phyloP scores from a whole-genome alignment of 805 yeast species.

The Myxozyma kluyveri region DNA sequence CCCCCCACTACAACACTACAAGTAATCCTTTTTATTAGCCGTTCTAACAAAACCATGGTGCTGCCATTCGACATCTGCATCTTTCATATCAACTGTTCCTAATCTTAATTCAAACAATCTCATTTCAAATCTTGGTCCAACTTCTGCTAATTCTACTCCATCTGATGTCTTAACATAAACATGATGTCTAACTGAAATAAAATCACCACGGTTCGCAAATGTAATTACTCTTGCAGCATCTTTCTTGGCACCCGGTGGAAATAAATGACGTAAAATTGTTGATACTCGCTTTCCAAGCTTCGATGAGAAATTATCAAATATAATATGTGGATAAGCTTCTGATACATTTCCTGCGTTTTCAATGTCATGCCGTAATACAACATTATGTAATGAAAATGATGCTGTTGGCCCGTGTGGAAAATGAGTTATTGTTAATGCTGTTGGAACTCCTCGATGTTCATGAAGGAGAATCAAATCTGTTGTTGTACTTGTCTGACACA shows the following conservation, averaged over 20 bases:
- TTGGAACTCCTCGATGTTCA: conserved; percentile 98
- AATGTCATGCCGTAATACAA: conserved; percentile 89
- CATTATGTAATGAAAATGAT: conserved; percentile 89
- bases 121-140: conserved; percentile 99
- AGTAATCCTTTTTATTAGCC: conserved; percentile 89
- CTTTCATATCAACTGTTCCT: conserved; percentile 91
- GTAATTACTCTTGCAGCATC: conserved; percentile 90
- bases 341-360: conserved; percentile 80
- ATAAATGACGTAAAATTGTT: conserved; percentile 77
- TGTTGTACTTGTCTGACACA: conserved; percentile 76
- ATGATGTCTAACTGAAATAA: conserved; percentile 91
- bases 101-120: conserved; percentile 79
- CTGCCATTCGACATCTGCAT: conserved; percentile 98
- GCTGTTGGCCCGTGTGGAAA: conserved; percentile 99
- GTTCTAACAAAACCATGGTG: conserved; percentile 89
- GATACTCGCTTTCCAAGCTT: conserved; percentile 79
- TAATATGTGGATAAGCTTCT: conserved; percentile 90
- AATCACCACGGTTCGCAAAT: conserved; percentile 86
- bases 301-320: conserved; percentile 84
- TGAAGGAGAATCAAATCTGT: conserved; percentile 84
- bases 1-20: conserved; percentile 38
- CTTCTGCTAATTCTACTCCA: conserved; percentile 86
- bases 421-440: conserved; percentile 86
- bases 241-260: conserved; percentile 94
- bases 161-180: conserved; percentile 87